Evolutionary conservation across 805 yeast genomes (phyloP).

Genomic region (Metschnikowia proteae): DNA sequence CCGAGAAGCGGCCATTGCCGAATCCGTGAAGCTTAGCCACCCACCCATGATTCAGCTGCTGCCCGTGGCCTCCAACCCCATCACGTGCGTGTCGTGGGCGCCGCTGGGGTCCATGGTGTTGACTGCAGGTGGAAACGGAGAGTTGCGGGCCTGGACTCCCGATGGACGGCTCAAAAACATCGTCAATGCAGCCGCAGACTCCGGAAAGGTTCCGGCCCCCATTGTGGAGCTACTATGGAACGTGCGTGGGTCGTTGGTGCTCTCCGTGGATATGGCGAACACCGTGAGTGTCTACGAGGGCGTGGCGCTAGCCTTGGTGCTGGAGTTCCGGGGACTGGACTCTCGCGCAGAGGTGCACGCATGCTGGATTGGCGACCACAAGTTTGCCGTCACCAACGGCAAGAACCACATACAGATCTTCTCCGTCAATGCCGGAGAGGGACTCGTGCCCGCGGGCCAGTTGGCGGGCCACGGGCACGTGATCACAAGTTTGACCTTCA

Average conservation of each 20-base stretch:
- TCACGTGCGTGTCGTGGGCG: constrained; percentile 54
- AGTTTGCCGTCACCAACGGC: constrained; percentile 67
- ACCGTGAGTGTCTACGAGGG: constrained; percentile 63
- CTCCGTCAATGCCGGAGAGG: constrained; percentile 27
- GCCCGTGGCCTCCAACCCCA: constrained; percentile 20
- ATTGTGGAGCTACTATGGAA: constrained; percentile 62
- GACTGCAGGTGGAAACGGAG: constrained; percentile 69
- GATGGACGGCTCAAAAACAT: constrained; percentile 61
- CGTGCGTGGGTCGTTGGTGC: constrained; percentile 46
- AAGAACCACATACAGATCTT: constrained; percentile 54
- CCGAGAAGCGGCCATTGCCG: constrained; percentile 24
- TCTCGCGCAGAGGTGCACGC: constrained; percentile 40
- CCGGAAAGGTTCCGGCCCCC: constrained; percentile 26
- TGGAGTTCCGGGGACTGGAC: constrained; percentile 21
- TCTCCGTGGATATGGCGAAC: constrained; percentile 52
- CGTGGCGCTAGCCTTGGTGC: constrained; percentile 32
- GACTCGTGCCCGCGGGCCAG: constrained; percentile 27
- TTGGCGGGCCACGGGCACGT: constrained; percentile 61
- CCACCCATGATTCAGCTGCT: constrained; percentile 27
- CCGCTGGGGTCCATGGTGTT: constrained; percentile 58
- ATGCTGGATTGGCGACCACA: constrained; percentile 69
- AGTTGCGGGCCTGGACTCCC: constrained; percentile 71
- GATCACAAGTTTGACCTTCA: constrained; percentile 55
- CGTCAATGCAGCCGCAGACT: constrained; percentile 23
- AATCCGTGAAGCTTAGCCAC: constrained; percentile 31